These are phyloP conservation scores for Thielaviopsis euricoi DNA, from an alignment of 2,329 filamentous ascomycete genomes.

Conservation along the genomic window DNA sequence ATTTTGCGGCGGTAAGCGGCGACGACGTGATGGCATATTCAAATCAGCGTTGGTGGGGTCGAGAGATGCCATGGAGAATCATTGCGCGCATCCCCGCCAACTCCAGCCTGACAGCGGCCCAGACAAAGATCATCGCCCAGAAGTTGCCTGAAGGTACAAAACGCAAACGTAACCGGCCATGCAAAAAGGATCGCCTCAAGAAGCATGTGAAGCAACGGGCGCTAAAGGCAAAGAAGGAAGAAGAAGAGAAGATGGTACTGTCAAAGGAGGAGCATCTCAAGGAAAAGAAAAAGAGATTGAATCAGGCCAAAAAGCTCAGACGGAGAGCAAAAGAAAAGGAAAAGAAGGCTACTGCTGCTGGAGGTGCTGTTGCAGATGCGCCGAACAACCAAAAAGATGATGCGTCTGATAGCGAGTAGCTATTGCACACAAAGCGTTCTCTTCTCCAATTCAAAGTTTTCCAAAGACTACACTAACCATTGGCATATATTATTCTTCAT, in stretches of 20 bases:
- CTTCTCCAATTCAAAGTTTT: too few species aligned
- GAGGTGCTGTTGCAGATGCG: background rate
- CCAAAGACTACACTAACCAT: too few species aligned
- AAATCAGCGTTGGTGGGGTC: slow-evolving; percentile 34
- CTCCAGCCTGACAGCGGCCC: slow-evolving; percentile 15
- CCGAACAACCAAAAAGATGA: background rate
- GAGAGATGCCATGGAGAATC: slow-evolving; percentile 45
- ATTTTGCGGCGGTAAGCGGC: slow-evolving; percentile 29
- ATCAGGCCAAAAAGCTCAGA: slow-evolving; percentile 42
- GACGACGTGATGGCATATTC: slow-evolving; percentile 32
- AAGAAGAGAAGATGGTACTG: slow-evolving; percentile 20
- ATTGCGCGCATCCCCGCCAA: slow-evolving; percentile 23
- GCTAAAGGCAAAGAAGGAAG: slow-evolving; percentile 24
- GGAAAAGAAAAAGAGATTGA: slow-evolving; percentile 45
- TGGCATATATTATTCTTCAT: too few species aligned
- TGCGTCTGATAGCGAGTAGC: background rate
- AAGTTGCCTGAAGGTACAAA: background rate
- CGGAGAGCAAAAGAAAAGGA: slow-evolving; percentile 40
- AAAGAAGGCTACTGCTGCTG: slow-evolving; percentile 22
- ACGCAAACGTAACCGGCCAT: slow-evolving; percentile 20
- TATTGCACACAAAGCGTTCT: background rate
- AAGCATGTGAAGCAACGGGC: slow-evolving; percentile 29
- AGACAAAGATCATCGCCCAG: slow-evolving; percentile 3
- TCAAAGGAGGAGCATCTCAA: slow-evolving; percentile 33
- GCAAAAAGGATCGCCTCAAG: slow-evolving; percentile 42